Evolutionary conservation across 2,329 filamentous ascomycete species (phyloP).

Genomic region (Hypoxylon sp.): DNA sequence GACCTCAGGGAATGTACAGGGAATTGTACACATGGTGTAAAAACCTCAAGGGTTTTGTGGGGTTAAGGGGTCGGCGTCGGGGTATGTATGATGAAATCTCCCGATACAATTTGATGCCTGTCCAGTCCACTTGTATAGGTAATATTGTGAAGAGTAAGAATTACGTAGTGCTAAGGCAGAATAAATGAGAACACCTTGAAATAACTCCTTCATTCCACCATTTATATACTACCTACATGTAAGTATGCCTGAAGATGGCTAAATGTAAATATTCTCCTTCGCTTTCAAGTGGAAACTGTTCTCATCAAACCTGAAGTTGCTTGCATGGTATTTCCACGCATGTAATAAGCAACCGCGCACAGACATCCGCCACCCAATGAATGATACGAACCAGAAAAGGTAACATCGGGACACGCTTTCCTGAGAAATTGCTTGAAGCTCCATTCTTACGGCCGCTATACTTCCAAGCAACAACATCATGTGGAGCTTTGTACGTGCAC

Average conservation of each 20-base stretch:
- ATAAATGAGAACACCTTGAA: background rate
- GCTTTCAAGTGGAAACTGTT: conserved; percentile 3
- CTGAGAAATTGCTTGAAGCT: conserved; percentile 12
- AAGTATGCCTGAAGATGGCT: conserved; percentile 6
- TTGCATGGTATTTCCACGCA: conserved; percentile 5
- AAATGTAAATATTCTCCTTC: conserved; percentile 3
- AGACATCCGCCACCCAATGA: conserved; percentile 12
- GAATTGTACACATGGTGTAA: background rate
- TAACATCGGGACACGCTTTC: conserved; percentile 7
- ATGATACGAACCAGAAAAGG: conserved; percentile 1
- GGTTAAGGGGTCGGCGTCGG: background rate
- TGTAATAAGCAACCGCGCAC: conserved; percentile 8
- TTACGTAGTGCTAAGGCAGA: background rate
- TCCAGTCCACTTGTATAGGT: background rate
- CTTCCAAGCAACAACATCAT: background rate
- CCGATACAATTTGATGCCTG: background rate
- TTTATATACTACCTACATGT: no score
- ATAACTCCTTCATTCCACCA: background rate
- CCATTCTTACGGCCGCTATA: conserved; percentile 24
- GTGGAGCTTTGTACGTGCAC: no score
- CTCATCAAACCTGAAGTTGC: conserved; percentile 7
- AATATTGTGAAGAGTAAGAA: background rate
- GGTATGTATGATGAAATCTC: background rate
- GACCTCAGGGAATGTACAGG: background rate
- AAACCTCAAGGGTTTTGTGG: background rate